Evolutionary conservation across 306 rosid species (phyloP).

Genomic region (Trichosanthes truncata): DNA sequence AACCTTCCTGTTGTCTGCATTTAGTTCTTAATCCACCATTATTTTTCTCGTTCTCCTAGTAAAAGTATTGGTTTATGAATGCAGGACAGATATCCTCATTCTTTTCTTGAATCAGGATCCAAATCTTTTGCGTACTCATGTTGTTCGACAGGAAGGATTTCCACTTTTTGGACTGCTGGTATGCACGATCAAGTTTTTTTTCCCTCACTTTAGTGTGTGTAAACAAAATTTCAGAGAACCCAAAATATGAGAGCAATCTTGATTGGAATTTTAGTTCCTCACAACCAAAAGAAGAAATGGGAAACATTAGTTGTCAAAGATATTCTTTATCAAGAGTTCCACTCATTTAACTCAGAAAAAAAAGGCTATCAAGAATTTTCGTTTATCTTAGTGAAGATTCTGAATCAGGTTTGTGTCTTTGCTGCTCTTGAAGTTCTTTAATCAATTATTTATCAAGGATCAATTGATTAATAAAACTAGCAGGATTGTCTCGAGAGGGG

Average conservation of each 20-base stretch:
- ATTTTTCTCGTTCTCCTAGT: slow-evolving; percentile 14
- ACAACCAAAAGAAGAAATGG: background rate
- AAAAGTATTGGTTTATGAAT: slow-evolving; percentile 49
- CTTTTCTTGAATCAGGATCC: slow-evolving; percentile 98
- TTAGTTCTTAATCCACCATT: background rate
- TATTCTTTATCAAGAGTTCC: background rate
- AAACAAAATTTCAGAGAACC: background rate
- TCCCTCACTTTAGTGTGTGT: background rate
- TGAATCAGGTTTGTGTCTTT: background rate
- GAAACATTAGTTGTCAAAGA: background rate
- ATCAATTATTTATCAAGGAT: background rate
- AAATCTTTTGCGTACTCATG: slow-evolving; percentile 74
- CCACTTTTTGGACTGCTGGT: slow-evolving; percentile 87
- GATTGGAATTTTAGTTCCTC: background rate
- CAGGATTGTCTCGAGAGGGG: too few species aligned
- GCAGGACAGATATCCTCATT: slow-evolving; percentile 98
- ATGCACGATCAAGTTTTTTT: slow-evolving; percentile 11
- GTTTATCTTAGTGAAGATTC: background rate
- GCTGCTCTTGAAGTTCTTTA: background rate
- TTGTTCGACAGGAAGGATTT: slow-evolving; percentile 80
- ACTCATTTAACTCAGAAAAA: background rate
- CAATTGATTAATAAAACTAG: background rate
- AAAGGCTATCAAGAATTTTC: background rate
- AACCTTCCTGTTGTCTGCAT: slow-evolving; percentile 5
- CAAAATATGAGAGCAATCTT: background rate